These are phyloP conservation scores for Acanthamoeba rhysodes DNA, from an alignment of 208 protist genomes.

Conservation along the genomic window DNA sequence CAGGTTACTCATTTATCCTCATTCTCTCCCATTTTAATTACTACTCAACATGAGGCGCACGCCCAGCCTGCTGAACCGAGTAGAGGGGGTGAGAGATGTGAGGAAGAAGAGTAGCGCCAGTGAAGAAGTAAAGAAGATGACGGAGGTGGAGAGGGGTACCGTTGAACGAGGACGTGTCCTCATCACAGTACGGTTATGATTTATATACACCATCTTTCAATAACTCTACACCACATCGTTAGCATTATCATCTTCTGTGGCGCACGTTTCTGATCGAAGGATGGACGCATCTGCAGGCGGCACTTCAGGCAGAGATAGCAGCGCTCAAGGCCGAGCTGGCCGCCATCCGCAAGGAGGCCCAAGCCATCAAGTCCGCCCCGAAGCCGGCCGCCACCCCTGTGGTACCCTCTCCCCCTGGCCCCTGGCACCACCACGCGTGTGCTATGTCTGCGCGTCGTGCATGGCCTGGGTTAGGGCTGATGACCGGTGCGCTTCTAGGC, in stretches of 20 bases:
- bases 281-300: not conserved
- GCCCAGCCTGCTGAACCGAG: not conserved
- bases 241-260: not conserved
- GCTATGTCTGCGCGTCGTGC: too few species aligned
- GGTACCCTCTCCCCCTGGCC: not conserved
- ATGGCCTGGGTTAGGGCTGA: too few species aligned
- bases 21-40: not conserved
- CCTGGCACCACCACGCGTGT: too few species aligned
- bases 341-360: slow-evolving; percentile 38
- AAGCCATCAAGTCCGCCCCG: not conserved
- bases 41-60: too few species aligned
- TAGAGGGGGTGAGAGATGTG: not conserved
- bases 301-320: not conserved
- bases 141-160: not conserved
- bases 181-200: too few species aligned
- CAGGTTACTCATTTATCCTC: slow-evolving; percentile 8
- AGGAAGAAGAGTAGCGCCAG: not conserved
- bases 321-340: slow-evolving; percentile 1
- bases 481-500: not conserved
- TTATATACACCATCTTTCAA: too few species aligned
- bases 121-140: not conserved
- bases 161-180: not conserved
- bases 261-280: not conserved
- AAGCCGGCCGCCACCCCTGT: not conserved
- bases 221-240: not conserved